phyloP scores from a whole-genome alignment of 768 basidiomycete species.

The Tephrocybe sp. region DNA sequence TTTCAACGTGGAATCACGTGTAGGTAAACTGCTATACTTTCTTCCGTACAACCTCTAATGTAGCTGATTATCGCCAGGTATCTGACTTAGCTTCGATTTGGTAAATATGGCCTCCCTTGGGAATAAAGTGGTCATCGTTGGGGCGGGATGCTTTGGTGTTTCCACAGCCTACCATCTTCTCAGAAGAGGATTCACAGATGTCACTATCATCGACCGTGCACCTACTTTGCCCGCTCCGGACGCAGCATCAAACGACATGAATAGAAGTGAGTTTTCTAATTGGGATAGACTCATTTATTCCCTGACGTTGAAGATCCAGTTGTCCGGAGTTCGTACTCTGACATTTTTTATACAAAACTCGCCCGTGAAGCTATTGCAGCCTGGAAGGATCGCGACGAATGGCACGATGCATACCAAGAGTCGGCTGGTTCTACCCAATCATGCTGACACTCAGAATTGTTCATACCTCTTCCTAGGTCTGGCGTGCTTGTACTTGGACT shows the following conservation, averaged over 20 bases:
- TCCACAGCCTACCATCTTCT: constrained; percentile 85
- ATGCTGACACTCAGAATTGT: neutral
- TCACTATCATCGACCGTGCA: constrained; percentile 79
- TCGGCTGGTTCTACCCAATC: constrained; percentile 38
- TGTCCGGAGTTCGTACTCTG: constrained; percentile 72
- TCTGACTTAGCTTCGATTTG: too few relatives aligned
- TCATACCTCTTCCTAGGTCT: constrained; percentile 42
- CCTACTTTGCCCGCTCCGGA: constrained; percentile 73
- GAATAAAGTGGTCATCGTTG: constrained; percentile 62
- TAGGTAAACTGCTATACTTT: too few relatives aligned
- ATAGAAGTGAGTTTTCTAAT: constrained; percentile 37
- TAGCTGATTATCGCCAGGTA: too few relatives aligned
- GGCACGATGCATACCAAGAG: constrained; percentile 84
- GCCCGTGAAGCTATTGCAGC: constrained; percentile 73
- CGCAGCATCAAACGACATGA: constrained; percentile 65
- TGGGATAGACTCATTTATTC: neutral
- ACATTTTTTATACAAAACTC: constrained; percentile 66
- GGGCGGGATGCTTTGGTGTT: constrained; percentile 84
- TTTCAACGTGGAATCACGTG: too few relatives aligned
- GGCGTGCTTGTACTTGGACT: constrained; percentile 65
- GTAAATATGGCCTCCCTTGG: constrained; percentile 8
- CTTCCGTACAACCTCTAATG: too few relatives aligned
- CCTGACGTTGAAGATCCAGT: constrained; percentile 39
- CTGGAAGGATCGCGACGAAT: constrained; percentile 69
- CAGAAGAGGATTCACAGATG: constrained; percentile 59